These are phyloP conservation scores for Aspergillus neoniger DNA, from an alignment of 2,329 filamentous ascomycete species.

Conservation along the genomic window DNA sequence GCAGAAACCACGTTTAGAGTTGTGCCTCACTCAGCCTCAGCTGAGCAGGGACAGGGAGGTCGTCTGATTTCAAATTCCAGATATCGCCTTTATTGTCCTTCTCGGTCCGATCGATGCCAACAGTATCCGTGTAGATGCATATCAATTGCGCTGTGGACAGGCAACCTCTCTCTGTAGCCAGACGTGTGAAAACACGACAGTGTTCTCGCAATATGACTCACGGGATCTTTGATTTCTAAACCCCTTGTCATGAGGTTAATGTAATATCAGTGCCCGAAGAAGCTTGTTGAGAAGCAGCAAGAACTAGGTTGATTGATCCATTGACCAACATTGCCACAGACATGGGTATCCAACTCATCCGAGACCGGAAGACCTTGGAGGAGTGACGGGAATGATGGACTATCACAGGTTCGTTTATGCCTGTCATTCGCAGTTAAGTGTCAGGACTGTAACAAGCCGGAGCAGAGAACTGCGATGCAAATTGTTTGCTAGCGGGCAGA, in stretches of 20 bases:
- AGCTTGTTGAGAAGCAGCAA: slow-evolving; percentile 8
- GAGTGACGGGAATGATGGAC: not conserved
- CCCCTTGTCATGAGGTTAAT: slow-evolving; percentile 3
- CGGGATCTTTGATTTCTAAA: not conserved
- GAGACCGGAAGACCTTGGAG: slow-evolving; percentile 15
- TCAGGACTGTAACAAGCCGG: not conserved
- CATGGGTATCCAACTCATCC: not conserved
- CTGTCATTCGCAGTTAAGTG: not conserved
- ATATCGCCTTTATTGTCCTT: not conserved
- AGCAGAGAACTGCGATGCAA: not conserved
- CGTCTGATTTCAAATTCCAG: slow-evolving; percentile 1
- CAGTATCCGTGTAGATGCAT: slow-evolving; percentile 1
- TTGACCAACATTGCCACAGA: not conserved
- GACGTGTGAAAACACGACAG: not conserved
- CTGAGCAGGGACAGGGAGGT: not conserved
- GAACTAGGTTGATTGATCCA: not conserved
- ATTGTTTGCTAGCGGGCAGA: slow-evolving; percentile 5
- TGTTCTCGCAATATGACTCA: not conserved
- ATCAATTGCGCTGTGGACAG: not conserved
- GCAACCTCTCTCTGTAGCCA: not conserved
- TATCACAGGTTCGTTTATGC: not conserved
- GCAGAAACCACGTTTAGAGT: slow-evolving; percentile 15
- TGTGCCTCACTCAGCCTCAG: slow-evolving; percentile 14
- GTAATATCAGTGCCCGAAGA: slow-evolving; percentile 11
- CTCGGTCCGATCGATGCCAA: not conserved